A percentile compares a stretch with the other conserved stretches of the same genome.
Conservation (phyloP, 2,329 filamentous ascomycete species). For the Fusarium kyushuense region DNA sequence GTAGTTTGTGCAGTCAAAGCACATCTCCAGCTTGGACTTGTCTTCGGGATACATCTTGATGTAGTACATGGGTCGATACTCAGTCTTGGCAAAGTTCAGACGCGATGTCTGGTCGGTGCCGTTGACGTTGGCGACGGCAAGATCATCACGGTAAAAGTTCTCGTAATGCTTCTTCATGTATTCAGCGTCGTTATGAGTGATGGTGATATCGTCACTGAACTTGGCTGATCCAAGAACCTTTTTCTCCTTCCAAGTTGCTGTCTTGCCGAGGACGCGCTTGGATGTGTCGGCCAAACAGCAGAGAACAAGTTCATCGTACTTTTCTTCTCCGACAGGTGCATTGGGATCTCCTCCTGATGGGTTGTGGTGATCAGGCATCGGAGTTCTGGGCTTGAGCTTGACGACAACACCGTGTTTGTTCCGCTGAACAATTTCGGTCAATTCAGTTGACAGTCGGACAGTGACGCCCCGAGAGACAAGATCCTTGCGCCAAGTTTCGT, state of each 20-base stretch:
- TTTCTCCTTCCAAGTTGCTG: constrained; percentile 33
- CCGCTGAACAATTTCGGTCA: constrained; percentile 28
- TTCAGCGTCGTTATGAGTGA: constrained; percentile 29
- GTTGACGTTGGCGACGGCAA: constrained; percentile 27
- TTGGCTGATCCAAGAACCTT: constrained; percentile 28
- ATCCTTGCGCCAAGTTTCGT: constrained; percentile 21
- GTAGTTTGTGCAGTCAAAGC: constrained; percentile 35
- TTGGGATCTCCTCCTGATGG: constrained; percentile 26
- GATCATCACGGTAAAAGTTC: constrained; percentile 30
- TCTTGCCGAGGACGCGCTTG: constrained; percentile 25
- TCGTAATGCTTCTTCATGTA: constrained; percentile 40
- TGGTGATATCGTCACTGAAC: constrained; percentile 32
- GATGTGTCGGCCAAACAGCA: constrained; percentile 34
- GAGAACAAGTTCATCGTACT: constrained; percentile 27
- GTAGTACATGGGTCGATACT: constrained; percentile 38
- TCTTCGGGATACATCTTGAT: constrained; percentile 38
- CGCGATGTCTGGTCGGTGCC: constrained; percentile 23
- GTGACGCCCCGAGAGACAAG: constrained; percentile 26
- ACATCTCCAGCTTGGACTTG: constrained; percentile 36
- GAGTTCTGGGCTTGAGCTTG: constrained; percentile 22
- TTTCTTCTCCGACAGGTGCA: constrained; percentile 22
- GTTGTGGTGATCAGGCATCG: constrained; percentile 27
- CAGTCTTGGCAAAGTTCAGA: constrained; percentile 24
- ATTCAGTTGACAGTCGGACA: constrained; percentile 12
- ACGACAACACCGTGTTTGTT: constrained; percentile 26